Evolutionary conservation across 495 filamentous ascomycete species (phyloP), one percentile per base, ranked within the genome.

Genomic region (Neurospora terricola): DNA sequence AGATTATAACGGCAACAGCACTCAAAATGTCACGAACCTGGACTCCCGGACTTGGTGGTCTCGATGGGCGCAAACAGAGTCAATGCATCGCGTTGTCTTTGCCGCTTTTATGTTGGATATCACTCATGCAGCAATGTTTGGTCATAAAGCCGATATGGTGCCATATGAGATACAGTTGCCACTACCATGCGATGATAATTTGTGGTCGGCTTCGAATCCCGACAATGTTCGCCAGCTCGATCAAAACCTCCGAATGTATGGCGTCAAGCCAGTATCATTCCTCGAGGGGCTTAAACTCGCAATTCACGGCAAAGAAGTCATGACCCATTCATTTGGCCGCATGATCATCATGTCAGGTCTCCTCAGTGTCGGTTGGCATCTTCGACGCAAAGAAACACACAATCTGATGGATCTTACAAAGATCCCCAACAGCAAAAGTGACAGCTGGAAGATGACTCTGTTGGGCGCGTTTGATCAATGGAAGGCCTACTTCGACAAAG

Each of bases 41-140:
- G 91, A 90, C 43, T 89, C 90, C 0, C 93, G 97, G 71, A 92
- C 95, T 68, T 95, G 91, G 83, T 99, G 96, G 96, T 90, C 92
- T 73, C 90, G 94, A 70, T 99, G 96, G 96, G 96, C 97, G 71
- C 92, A 93, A 38, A 93, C 93, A 7, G 96, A 99, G 80, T 92
- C 95, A 3, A 97, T 94, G 72, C 89, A 94, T 70, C 89, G 96
- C 45, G 93, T 92, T 1, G 96, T 95, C 0, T 99, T 98, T 83
- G 96, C 92, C 2, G 95, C 96, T 4, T 99, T 98, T 79, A 93
- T 98, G 73, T 88, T 97, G 75, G 96, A 99, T 79, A 93, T 94
- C 10, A 92, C 93, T 14, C 96, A 99, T 79, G 94, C 95, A 11
- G 97, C 93, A 21, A 97, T 99, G 92, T 99, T 98, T 77, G 96